Base-by-base conservation (phyloP, 768 basidiomycete genomes). In the Mycena amicta region DNA sequence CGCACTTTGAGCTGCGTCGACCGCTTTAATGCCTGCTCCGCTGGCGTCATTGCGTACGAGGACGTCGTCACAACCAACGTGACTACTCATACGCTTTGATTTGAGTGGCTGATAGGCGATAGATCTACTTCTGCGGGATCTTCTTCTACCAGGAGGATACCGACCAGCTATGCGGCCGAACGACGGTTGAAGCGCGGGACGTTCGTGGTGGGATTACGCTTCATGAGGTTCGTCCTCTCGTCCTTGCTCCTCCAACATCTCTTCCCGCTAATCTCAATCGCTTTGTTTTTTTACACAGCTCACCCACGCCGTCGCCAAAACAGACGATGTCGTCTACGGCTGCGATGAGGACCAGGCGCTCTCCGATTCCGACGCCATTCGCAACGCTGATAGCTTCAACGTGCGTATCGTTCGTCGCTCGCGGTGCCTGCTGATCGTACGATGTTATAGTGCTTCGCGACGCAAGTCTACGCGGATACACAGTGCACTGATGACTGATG, bases 301-400 rank as follows among this genome's bases (percentile, higher is more conserved):
- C 52, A 79, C 78, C 20, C 77, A 80, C 62, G 77, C 78, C 16
- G 65, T 74, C n/a, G 66, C 67, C 11, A 70, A 66, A 61, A 80
- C 78, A 30, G 72, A 72, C 52, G 79, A 82, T 61, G 66, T 79
- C 30, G 69, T 60, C 45, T 78, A 79, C 58, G 77, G 78, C 20
- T 79, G 77, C 60, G 59, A 75, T 49, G 64, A 66, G 43, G 77
- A 80, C 64, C 76, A 79, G 67, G 69, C 63, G 13, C 74, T 75
- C 55, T 70, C 75, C 43, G 73, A 70, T 26, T 57, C 72, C 2
- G 66, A 75, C 53, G 60, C 72, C 23, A 50, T 72, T 20, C 50
- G 40, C 52, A 80, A 82, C 63, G 79, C 79, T 16, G 80, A 82
- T 62, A 80, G 77, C 71, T 80, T 70, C 72, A 80, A 82, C 65